These are phyloP conservation scores for Canavalia gladiata DNA, from an alignment of 306 rosid genomes.

Conservation along the genomic window DNA sequence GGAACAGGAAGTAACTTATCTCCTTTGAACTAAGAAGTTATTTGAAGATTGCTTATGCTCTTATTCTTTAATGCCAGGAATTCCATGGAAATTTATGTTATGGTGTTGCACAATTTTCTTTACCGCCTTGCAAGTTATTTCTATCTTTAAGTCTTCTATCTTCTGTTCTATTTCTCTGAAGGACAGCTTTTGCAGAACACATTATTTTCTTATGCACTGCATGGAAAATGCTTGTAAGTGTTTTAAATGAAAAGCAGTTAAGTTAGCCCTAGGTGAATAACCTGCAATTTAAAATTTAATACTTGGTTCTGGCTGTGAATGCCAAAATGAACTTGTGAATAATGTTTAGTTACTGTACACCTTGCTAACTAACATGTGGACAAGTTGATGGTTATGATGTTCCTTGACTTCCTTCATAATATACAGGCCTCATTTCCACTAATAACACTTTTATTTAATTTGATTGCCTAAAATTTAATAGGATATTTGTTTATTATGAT, in stretches of 20 bases:
- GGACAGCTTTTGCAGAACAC: conserved; percentile 11
- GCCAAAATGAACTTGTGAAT: neutral
- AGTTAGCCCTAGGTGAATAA: neutral
- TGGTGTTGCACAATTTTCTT: conserved; percentile 16
- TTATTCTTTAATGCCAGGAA: conserved; percentile 4
- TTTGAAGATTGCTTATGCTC: conserved; percentile 26
- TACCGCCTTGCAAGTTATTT: neutral
- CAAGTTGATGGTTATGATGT: conserved; percentile 19
- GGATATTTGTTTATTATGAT: conserved; percentile 12
- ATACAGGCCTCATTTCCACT: conserved; percentile 15
- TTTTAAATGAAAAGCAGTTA: too few relatives aligned
- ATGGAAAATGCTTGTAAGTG: neutral
- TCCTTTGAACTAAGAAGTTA: conserved; percentile 1
- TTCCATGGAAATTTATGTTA: neutral
- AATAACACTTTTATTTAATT: conserved; percentile 21
- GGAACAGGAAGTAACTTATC: conserved; percentile 5
- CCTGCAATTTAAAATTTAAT: conserved; percentile 13
- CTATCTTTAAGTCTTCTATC: neutral
- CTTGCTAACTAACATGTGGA: neutral
- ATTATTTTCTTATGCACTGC: conserved; percentile 6
- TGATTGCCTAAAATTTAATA: neutral
- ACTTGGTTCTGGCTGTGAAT: conserved; percentile 20
- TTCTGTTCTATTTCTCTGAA: neutral
- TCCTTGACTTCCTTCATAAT: conserved; percentile 14
- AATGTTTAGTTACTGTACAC: neutral